Conservation (phyloP, 805 yeast species). For the Suhomyces xylopsoci region DNA sequence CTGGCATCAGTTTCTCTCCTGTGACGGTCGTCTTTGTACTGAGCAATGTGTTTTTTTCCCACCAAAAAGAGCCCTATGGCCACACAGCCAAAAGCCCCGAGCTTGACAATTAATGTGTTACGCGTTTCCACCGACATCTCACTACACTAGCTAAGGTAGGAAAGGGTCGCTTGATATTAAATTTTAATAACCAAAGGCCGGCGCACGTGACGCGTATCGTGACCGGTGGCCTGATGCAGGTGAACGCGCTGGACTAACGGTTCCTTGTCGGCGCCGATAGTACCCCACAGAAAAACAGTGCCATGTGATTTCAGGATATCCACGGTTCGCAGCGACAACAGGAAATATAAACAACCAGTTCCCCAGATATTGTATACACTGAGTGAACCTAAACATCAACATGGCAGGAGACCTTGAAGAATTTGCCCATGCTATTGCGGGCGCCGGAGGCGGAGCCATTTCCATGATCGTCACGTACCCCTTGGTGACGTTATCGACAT, state of each 20-base stretch:
- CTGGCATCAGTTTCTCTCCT: conserved; percentile 34
- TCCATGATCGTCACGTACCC: conserved; percentile 90
- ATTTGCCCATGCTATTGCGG: conserved; percentile 87
- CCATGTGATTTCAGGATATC: conserved; percentile 6
- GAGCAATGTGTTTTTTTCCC: conserved; percentile 37
- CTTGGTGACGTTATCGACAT: conserved; percentile 77
- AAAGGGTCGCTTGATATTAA: no score
- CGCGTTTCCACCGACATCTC: conserved; percentile 36
- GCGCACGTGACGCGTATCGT: not conserved
- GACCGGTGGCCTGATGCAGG: not conserved
- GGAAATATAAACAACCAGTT: conserved; percentile 1
- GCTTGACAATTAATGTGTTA: conserved; percentile 32
- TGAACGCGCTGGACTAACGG: not conserved
- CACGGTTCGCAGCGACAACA: conserved; percentile 9
- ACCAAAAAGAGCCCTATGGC: conserved; percentile 31
- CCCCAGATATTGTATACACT: not conserved
- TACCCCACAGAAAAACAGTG: conserved; percentile 4
- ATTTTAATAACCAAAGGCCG: not conserved
- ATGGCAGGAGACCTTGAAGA: conserved; percentile 41
- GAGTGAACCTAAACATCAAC: not conserved
- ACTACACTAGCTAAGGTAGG: no score
- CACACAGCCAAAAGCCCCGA: conserved; percentile 28
- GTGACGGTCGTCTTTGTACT: conserved; percentile 34
- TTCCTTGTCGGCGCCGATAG: not conserved
- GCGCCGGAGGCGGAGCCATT: conserved; percentile 90